A percentile compares a stretch with the other conserved stretches of the same genome.
These are phyloP conservation scores for Pyracantha coccinea DNA, from an alignment of 331 rosid genomes.

Conservation along the genomic window DNA sequence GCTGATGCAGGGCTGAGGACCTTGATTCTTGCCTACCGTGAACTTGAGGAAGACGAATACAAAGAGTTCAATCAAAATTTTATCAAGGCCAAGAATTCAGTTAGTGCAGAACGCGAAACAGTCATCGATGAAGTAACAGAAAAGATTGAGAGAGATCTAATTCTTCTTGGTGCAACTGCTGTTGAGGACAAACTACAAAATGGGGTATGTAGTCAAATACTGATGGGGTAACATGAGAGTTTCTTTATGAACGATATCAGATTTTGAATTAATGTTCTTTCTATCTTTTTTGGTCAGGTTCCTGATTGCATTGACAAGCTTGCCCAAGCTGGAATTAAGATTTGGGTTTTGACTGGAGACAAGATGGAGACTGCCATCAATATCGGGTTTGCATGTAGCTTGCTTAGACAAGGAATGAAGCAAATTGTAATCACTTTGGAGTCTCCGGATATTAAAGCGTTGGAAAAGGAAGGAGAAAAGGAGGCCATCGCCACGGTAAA, in stretches of 20 bases:
- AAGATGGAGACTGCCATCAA: conserved; percentile 99
- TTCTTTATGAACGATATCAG: background rate
- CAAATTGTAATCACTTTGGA: conserved; percentile 72
- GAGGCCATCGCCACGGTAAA: conserved; percentile 44
- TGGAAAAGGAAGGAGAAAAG: conserved; percentile 87
- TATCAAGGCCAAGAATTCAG: conserved; percentile 51
- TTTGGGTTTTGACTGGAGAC: conserved; percentile 99
- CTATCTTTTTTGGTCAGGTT: conserved; percentile 52
- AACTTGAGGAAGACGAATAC: conserved; percentile 66
- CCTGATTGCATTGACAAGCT: conserved; percentile 92
- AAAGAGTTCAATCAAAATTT: conserved; percentile 45
- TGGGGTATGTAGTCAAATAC: conserved; percentile 59
- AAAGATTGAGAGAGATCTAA: conserved; percentile 55
- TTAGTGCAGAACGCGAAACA: conserved; percentile 53
- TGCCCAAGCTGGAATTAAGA: conserved; percentile 96
- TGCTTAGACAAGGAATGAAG: conserved; percentile 97
- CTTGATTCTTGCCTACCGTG: conserved; percentile 72
- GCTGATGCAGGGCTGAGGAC: conserved; percentile 91
- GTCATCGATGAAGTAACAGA: conserved; percentile 67
- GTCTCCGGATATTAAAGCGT: conserved; percentile 56
- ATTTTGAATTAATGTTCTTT: conserved; percentile 15
- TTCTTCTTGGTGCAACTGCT: conserved; percentile 96
- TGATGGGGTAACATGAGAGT: background rate
- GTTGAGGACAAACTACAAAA: conserved; percentile 98
- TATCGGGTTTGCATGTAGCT: conserved; percentile 89